phyloP scores from a whole-genome alignment of 2,329 filamentous ascomycete genomes.

The Plenodomus tracheiphilus region DNA sequence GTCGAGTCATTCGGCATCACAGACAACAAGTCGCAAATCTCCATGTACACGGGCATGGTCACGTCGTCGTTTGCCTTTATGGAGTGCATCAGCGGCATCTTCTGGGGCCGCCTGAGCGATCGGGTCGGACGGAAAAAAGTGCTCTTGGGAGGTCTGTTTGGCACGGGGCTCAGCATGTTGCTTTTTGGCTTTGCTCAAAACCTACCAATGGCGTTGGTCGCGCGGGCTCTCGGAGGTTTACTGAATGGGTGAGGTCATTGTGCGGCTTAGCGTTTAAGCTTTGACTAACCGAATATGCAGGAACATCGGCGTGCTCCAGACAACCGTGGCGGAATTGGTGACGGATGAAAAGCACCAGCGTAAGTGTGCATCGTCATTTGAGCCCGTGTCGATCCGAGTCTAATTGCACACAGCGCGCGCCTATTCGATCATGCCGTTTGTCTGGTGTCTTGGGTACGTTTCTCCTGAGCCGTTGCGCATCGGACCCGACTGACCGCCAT shows the following conservation, averaged over 20 bases:
- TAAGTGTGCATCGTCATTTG: constrained; percentile 50
- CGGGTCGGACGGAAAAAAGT: constrained; percentile 90
- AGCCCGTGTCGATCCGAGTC: constrained; percentile 9
- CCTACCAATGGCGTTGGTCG: constrained; percentile 79
- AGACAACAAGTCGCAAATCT: constrained; percentile 75
- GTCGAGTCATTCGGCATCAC: constrained; percentile 88
- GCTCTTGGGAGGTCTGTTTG: constrained; percentile 82
- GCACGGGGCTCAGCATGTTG: constrained; percentile 90
- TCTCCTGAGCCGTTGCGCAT: constrained; percentile 11
- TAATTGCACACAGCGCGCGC: constrained; percentile 68
- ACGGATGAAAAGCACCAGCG: constrained; percentile 92
- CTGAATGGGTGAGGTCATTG: constrained; percentile 76
- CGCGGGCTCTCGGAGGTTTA: constrained; percentile 84
- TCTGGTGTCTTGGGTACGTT: constrained; percentile 87
- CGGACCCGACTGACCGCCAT: constrained; percentile 28
- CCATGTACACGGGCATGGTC: constrained; percentile 92
- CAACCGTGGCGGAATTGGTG: constrained; percentile 90
- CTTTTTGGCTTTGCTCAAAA: constrained; percentile 88
- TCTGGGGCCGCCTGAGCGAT: constrained; percentile 94
- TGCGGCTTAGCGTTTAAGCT: constrained; percentile 23
- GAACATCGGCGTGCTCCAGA: constrained; percentile 94
- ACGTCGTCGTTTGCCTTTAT: constrained; percentile 95
- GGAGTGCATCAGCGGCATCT: constrained; percentile 87
- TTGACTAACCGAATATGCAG: constrained; percentile 51
- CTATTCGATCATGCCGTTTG: constrained; percentile 96